These are phyloP conservation scores for Leptographium wingfieldii DNA, from an alignment of 2,329 filamentous ascomycete genomes.

Conservation along the genomic window DNA sequence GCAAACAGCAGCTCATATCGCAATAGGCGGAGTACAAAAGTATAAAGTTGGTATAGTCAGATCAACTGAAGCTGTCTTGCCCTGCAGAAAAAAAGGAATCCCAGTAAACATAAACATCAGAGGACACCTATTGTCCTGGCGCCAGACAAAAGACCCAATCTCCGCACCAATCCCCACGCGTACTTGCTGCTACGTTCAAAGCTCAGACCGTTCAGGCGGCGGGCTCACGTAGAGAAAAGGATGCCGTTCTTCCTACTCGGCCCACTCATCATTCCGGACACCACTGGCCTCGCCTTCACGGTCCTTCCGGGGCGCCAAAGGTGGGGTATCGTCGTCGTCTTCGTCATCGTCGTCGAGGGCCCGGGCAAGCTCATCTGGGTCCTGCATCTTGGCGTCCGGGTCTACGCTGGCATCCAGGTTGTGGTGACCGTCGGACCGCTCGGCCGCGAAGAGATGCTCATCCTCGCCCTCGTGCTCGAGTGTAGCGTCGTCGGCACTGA, in stretches of 20 bases:
- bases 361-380: slow-evolving; percentile 51
- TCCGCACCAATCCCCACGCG: background rate
- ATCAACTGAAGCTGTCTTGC: background rate
- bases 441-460: slow-evolving; percentile 11
- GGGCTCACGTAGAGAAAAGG: background rate
- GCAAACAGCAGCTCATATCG: background rate
- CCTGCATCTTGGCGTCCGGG: slow-evolving; percentile 52
- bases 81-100: background rate
- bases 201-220: background rate
- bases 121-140: background rate
- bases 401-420: slow-evolving; percentile 36
- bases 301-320: slow-evolving; percentile 1
- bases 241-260: slow-evolving; percentile 2
- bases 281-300: slow-evolving; percentile 2
- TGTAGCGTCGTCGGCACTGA: slow-evolving; percentile 52
- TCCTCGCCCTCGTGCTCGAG: slow-evolving; percentile 34
- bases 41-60: background rate
- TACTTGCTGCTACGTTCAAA: background rate
- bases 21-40: background rate
- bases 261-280: slow-evolving; percentile 15
- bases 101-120: background rate
- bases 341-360: slow-evolving; percentile 39
- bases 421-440: slow-evolving; percentile 25
- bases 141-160: background rate
- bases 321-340: slow-evolving; percentile 32